These are phyloP conservation scores for Pythium chondricola DNA, from an alignment of 352 stramenopile species.

Conservation along the genomic window DNA sequence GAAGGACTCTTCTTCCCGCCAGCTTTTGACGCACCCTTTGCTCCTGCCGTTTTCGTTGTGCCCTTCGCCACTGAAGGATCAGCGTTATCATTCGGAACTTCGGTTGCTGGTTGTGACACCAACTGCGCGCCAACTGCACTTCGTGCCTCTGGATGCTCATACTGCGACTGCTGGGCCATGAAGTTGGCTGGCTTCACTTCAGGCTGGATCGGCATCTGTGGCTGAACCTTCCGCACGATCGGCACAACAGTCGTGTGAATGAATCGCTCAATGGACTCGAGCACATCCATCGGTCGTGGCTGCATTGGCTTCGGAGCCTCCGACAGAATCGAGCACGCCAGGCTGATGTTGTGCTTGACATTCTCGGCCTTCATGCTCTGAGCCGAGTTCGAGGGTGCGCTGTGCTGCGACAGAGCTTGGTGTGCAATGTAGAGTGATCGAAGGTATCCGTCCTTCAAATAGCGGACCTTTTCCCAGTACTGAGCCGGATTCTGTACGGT, in stretches of 20 bases:
- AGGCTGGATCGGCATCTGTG: conserved; percentile 1
- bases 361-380: conserved; percentile 72
- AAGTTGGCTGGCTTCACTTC: neutral
- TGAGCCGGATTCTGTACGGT: conserved; percentile 26
- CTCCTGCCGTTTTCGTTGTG: conserved; percentile 2
- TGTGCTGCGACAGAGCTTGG: conserved; percentile 60
- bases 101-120: no score
- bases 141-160: no score
- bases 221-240: conserved; percentile 63
- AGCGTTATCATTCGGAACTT: neutral
- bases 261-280: conserved; percentile 78
- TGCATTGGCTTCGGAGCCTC: conserved; percentile 36
- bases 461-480: conserved; percentile 72
- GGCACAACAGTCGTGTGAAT: conserved; percentile 72
- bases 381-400: conserved; percentile 42
- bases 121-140: no score
- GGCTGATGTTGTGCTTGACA: conserved; percentile 74
- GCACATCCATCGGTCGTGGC: conserved; percentile 54
- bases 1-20: conserved; percentile 16
- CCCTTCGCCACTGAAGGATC: neutral
- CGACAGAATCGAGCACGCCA: conserved; percentile 63
- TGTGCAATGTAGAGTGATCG: conserved; percentile 53
- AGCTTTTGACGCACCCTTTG: conserved; percentile 10
- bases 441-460: conserved; percentile 40
- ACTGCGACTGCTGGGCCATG: neutral